phyloP scores from a whole-genome alignment of 2,329 filamentous ascomycete species.

The Calonectria montana region DNA sequence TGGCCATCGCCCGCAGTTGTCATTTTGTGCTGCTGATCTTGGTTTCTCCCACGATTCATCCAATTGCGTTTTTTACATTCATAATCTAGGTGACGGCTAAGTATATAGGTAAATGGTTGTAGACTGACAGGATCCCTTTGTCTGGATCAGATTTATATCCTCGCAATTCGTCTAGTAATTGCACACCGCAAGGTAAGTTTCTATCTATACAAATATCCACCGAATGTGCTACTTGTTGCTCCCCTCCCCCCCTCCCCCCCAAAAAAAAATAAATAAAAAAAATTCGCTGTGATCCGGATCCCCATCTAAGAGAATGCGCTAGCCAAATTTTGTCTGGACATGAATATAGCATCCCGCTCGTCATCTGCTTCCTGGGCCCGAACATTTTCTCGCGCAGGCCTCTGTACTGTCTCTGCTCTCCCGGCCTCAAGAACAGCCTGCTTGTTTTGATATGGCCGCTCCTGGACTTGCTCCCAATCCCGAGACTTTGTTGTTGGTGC shows the following conservation, averaged over 20 bases:
- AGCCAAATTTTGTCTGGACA: conserved; percentile 31
- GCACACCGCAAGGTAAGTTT: not conserved
- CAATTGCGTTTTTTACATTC: conserved; percentile 2
- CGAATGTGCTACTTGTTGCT: not conserved
- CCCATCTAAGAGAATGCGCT: conserved; percentile 34
- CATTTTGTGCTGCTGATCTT: not conserved
- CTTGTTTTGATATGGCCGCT: not conserved
- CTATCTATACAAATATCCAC: conserved; percentile 1
- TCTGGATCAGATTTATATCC: not conserved
- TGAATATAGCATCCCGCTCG: conserved; percentile 28
- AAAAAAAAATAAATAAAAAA: not conserved
- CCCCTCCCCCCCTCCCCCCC: not conserved
- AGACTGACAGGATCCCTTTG: not conserved
- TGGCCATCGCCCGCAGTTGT: not conserved
- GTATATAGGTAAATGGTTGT: conserved; percentile 4
- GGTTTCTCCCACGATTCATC: not conserved
- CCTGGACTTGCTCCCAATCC: not conserved
- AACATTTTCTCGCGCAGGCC: conserved; percentile 14
- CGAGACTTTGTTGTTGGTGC: not conserved
- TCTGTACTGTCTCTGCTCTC: conserved; percentile 16
- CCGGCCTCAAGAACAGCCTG: not conserved
- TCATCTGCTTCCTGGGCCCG: conserved; percentile 16
- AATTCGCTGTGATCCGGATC: conserved; percentile 1
- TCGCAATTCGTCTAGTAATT: not conserved
- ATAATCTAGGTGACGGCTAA: not conserved